phyloP scores from a whole-genome alignment of 2,329 filamentous ascomycete genomes.

The Aspergillus viridinutans region DNA sequence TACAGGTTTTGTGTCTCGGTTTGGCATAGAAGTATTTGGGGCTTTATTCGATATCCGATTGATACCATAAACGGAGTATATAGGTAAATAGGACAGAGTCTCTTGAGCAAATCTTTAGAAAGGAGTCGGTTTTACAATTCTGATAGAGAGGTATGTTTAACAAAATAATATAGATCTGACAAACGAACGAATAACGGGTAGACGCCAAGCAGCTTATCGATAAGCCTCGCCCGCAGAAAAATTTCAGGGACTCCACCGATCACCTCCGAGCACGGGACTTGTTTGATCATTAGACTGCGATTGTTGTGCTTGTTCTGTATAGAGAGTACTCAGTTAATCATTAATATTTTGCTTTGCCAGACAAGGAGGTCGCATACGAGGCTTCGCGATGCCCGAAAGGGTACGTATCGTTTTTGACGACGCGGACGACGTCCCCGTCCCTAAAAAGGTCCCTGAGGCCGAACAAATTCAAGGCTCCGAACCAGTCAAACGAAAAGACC shows the following conservation, averaged over 20 bases:
- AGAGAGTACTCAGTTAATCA: neutral
- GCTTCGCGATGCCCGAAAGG: slow-evolving; percentile 39
- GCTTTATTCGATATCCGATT: neutral
- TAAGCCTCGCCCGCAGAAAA: slow-evolving; percentile 20
- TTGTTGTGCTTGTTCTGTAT: neutral
- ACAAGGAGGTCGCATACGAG: neutral
- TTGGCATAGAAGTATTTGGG: neutral
- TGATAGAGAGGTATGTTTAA: too few species aligned
- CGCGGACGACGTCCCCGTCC: slow-evolving; percentile 25
- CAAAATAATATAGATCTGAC: too few species aligned
- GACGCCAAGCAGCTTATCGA: slow-evolving; percentile 24
- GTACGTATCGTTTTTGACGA: slow-evolving; percentile 37
- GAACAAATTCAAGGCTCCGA: neutral
- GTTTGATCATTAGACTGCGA: neutral
- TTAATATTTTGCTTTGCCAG: neutral
- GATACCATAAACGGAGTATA: neutral
- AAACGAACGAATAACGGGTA: neutral
- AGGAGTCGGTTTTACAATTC: neutral
- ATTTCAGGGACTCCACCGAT: slow-evolving; percentile 15
- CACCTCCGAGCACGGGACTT: neutral
- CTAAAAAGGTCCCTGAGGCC: slow-evolving; percentile 1
- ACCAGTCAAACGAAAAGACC: slow-evolving; percentile 8
- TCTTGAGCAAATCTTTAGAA: neutral
- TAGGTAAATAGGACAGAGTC: neutral
- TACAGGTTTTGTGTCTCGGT: neutral